Conservation (phyloP, 768 basidiomycete genomes). For the Calocybe indica region DNA sequence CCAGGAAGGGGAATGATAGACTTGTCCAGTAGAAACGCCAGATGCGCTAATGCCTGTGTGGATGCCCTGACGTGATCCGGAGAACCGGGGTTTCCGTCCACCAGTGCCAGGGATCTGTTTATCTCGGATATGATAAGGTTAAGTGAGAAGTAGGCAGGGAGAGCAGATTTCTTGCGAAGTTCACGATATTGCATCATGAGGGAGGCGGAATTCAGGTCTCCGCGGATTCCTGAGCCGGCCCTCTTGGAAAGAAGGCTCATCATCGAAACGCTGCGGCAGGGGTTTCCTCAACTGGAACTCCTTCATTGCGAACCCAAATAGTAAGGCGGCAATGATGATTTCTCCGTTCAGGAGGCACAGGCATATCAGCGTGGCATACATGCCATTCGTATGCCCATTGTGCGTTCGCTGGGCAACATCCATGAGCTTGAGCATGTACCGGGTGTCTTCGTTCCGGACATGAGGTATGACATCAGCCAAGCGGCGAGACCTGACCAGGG, state of each 20-base stretch:
- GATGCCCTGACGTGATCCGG: neutral
- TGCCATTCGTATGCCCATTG: conserved; percentile 48
- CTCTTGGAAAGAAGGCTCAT: conserved; percentile 1
- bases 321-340: conserved; percentile 66
- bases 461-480: conserved; percentile 26
- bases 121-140: too few species aligned
- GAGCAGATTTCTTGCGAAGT: too few species aligned
- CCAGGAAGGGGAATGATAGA: neutral
- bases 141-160: too few species aligned
- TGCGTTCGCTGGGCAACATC: conserved; percentile 46
- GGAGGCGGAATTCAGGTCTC: neutral
- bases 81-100: too few species aligned
- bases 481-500: conserved; percentile 10
- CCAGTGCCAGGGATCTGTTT: too few species aligned
- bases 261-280: conserved; percentile 19
- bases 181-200: neutral
- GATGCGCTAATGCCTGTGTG: conserved; percentile 1
- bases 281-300: conserved; percentile 41
- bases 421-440: conserved; percentile 49
- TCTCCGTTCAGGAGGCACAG: conserved; percentile 74
- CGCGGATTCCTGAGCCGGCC: conserved; percentile 9
- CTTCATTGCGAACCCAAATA: conserved; percentile 60
- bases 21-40: neutral
- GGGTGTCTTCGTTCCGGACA: conserved; percentile 33
- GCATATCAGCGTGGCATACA: conserved; percentile 56